Percentiles rank a stretch among this genome's conserved stretches.
phyloP scores from a whole-genome alignment of 306 rosid species.

The Sphenostylis stenocarpa region DNA sequence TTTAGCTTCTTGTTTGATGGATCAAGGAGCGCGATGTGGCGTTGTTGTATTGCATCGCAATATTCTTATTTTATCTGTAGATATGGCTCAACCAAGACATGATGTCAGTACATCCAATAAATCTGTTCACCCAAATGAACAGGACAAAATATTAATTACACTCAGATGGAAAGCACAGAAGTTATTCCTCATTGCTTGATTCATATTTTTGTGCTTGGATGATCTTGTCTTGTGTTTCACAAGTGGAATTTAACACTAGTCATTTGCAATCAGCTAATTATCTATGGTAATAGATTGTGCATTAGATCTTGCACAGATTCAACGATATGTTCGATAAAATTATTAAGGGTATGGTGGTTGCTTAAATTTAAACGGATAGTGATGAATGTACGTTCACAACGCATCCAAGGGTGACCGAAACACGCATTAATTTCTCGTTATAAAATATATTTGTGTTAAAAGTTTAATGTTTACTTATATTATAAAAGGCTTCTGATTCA shows the following conservation, averaged over 20 bases:
- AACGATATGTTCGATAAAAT: background rate
- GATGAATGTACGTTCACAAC: no score
- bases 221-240: background rate
- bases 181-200: background rate
- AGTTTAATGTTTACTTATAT: background rate
- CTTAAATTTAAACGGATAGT: no score
- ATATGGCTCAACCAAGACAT: conserved; percentile 30
- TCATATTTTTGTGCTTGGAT: background rate
- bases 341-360: background rate
- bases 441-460: background rate
- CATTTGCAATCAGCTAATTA: background rate
- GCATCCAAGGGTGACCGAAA: no score
- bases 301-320: background rate
- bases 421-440: no score
- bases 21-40: conserved; percentile 40
- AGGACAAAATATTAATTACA: conserved; percentile 9
- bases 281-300: background rate
- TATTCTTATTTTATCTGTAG: conserved; percentile 31
- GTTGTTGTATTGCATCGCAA: conserved; percentile 29
- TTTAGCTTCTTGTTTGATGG: conserved; percentile 40
- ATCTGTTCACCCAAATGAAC: conserved; percentile 20
- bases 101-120: conserved; percentile 19
- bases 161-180: background rate
- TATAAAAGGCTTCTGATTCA: background rate
- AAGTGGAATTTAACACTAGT: background rate